These are phyloP conservation scores for Actinomucor elegans DNA, from an alignment of 371 early-diverging fungal genomes.

Conservation along the genomic window DNA sequence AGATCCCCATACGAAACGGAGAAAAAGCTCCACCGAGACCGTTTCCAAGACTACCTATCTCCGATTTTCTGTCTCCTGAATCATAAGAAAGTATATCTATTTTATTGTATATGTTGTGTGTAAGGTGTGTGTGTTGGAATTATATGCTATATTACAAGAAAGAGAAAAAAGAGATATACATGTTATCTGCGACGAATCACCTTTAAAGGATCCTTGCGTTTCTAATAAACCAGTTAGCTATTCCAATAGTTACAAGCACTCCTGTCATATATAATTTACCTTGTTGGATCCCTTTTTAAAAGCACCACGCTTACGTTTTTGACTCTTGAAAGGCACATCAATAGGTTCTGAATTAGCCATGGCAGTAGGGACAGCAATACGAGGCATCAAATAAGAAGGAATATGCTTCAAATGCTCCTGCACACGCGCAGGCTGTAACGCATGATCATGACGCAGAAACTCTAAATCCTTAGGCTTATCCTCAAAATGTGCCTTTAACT, in stretches of 20 bases:
- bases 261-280: too few relatives aligned
- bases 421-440: constrained; percentile 77
- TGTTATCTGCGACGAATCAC: constrained; percentile 35
- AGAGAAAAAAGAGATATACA: too few relatives aligned
- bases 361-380: constrained; percentile 49
- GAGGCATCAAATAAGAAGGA: constrained; percentile 88
- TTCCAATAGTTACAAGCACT: too few relatives aligned
- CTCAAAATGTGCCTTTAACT: constrained; percentile 94
- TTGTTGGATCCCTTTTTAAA: constrained; percentile 21
- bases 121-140: too few relatives aligned
- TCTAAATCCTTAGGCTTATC: constrained; percentile 93
- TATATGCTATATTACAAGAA: too few relatives aligned
- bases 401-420: constrained; percentile 90
- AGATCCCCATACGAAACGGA: constrained; percentile 59
- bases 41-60: constrained; percentile 12
- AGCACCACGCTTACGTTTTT: constrained; percentile 28
- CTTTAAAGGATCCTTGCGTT: constrained; percentile 63
- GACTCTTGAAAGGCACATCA: constrained; percentile 32
- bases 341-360: constrained; percentile 15
- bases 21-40: not conserved
- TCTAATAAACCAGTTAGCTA: too few relatives aligned
- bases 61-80: constrained; percentile 14
- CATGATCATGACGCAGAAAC: constrained; percentile 89
- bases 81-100: too few relatives aligned
- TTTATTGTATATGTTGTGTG: too few relatives aligned